Evolutionary conservation across 208 protist genomes (phyloP).

Genomic region (Crithidia bombi): DNA sequence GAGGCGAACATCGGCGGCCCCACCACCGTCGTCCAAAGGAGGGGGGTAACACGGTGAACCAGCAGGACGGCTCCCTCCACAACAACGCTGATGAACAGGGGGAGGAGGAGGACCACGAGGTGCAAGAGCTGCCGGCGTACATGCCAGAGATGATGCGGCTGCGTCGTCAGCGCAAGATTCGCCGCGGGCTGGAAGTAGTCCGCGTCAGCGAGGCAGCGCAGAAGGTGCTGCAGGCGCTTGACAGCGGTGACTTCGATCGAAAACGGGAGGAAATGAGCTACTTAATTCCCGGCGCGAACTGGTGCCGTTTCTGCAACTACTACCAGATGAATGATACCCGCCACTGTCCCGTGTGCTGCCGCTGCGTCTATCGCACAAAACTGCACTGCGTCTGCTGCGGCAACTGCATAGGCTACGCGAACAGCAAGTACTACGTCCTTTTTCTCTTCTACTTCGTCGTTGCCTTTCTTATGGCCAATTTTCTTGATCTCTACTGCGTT

Average conservation of each 20-base stretch:
- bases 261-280: conserved; percentile 58
- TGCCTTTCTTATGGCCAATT: conserved; percentile 19
- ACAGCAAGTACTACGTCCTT: conserved; percentile 84
- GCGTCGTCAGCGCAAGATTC: conserved; percentile 45
- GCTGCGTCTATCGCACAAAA: conserved; percentile 75
- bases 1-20: not conserved
- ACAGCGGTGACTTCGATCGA: conserved; percentile 29
- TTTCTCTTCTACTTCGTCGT: conserved; percentile 42
- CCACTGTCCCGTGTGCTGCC: conserved; percentile 80
- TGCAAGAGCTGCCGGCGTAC: conserved; percentile 31
- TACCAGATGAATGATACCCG: conserved; percentile 80
- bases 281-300: conserved; percentile 50
- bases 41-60: not conserved
- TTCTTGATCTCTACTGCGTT: conserved; percentile 31
- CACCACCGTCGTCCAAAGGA: not conserved
- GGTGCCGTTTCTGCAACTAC: conserved; percentile 65
- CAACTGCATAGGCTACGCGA: conserved; percentile 79
- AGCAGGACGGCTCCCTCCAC: conserved; percentile 16
- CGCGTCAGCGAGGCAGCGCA: conserved; percentile 49
- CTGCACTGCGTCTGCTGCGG: conserved; percentile 87
- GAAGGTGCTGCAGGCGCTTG: conserved; percentile 33
- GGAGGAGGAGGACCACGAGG: conserved; percentile 13
- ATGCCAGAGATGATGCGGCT: conserved; percentile 42
- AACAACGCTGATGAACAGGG: conserved; percentile 13
- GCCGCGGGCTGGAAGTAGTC: conserved; percentile 38